Evolutionary conservation across 495 filamentous ascomycete species (phyloP).

Genomic region (Neurospora sp.): DNA sequence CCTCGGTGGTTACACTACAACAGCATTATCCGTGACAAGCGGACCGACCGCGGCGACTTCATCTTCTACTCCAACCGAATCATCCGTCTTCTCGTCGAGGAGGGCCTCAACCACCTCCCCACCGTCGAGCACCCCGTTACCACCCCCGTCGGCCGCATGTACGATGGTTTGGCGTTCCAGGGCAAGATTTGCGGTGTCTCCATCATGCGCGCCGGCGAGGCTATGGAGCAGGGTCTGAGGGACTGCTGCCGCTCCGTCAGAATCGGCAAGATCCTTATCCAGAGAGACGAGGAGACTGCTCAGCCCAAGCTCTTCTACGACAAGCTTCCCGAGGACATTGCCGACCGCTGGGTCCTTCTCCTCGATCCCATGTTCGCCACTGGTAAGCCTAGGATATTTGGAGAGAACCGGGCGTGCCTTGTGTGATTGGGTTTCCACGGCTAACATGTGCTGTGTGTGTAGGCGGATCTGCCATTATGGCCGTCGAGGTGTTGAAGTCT

Average conservation of each 20-base stretch:
- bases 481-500: conserved; percentile 80
- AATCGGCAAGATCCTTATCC: conserved; percentile 97
- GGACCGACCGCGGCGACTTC: conserved; percentile 85
- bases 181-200: conserved; percentile 98
- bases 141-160: conserved; percentile 82
- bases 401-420: not conserved
- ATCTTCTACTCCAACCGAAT: conserved; percentile 99
- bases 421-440: not conserved
- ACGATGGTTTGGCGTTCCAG: conserved; percentile 87
- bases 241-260: conserved; percentile 95
- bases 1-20: conserved; percentile 5
- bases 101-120: conserved; percentile 93
- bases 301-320: conserved; percentile 92
- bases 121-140: conserved; percentile 79
- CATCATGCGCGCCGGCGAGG: conserved; percentile 96
- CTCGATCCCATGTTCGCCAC: conserved; percentile 98
- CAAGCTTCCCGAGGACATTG: conserved; percentile 90
- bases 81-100: conserved; percentile 94
- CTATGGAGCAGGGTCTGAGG: conserved; percentile 93
- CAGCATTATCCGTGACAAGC: conserved; percentile 90
- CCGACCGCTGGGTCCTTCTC: conserved; percentile 85
- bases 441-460: conserved; percentile 6
- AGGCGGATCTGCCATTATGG: conserved; percentile 95
- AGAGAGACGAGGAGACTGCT: conserved; percentile 89
- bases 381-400: conserved; percentile 43